Evolutionary conservation across 1,284 basidiomycete genomes (phyloP), one percentile per base, ranked within the genome.

Genomic region (Naganishia albida): DNA sequence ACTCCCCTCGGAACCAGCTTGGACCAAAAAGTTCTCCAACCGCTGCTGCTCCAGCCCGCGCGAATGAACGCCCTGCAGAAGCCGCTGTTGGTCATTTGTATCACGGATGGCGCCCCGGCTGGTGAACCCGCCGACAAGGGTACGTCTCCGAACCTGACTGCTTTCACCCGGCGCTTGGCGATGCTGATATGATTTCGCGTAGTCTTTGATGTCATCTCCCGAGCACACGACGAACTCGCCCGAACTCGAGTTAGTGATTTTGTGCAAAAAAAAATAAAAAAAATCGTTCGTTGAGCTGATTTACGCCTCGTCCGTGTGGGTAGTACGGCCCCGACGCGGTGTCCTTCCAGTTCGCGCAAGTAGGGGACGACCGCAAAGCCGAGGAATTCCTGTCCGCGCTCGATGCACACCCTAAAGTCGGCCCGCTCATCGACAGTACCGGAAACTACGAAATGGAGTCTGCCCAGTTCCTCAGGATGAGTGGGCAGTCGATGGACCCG

Each of bases 1-100:
- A 80, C 78, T 16, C 78, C 79, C 1, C 70, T 79, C 43, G 80
- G 81, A n/a, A 82, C 81, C 13, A 69, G 72, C 4, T 69, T 82
- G 26, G 72, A 74, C 59, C 70, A 75, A 44, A 82, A 82, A 72
- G 72, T 82, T 67, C 70, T 82, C 28, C 75, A 81, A 67, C 81
- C 81, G n/a, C 68, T 81, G 26, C 73, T 82, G 1, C 70, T 81
- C 16, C 75, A 73, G 28, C 80, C 81, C 4, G 80, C 79, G 25
- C 72, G 75, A 34, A 44, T 68, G 28, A 70, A 71, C 56, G 56
- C 67, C 51, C 72, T 82, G 10, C 72, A 78, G 65, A 82, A 82
- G 74, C 81, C 81, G 4, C 72, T 82, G 8, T 70, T 82, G 18
- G 71, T 81, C 63, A 76, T 82, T 62, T 70, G 71, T 62, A 77